phyloP scores from a whole-genome alignment of 345 rosid species.

The Citrus reticulata region DNA sequence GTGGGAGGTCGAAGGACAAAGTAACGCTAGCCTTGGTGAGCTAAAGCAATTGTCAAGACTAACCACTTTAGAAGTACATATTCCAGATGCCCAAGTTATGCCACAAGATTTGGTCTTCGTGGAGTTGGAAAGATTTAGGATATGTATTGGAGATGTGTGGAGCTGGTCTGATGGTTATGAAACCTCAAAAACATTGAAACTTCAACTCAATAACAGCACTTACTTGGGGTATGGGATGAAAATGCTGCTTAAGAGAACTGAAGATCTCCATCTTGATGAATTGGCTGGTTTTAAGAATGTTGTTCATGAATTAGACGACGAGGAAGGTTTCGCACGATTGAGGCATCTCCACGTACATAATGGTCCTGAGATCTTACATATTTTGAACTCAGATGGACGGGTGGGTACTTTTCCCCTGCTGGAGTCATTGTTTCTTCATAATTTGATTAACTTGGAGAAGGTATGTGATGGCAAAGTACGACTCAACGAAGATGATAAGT shows the following conservation, averaged over 20 bases:
- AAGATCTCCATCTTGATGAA: slow-evolving; percentile 11
- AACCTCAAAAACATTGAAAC: neutral
- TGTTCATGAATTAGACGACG: neutral
- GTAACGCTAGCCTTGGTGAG: slow-evolving; percentile 21
- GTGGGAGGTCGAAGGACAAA: slow-evolving; percentile 18
- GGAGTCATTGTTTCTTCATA: slow-evolving; percentile 11
- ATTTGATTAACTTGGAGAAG: slow-evolving; percentile 17
- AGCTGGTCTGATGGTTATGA: neutral
- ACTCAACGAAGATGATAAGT: neutral
- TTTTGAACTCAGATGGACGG: neutral
- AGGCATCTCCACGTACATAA: slow-evolving; percentile 14
- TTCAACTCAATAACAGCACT: neutral
- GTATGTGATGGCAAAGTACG: slow-evolving; percentile 1
- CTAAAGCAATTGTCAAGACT: slow-evolving; percentile 16
- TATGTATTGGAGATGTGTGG: neutral
- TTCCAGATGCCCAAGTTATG: neutral
- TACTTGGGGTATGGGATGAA: neutral
- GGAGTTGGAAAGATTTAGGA: neutral
- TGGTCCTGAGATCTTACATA: neutral
- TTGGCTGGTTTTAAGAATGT: neutral
- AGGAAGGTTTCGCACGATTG: no score
- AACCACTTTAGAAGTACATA: neutral
- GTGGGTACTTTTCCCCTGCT: neutral
- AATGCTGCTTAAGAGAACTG: slow-evolving; percentile 9
- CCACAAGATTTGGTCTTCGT: neutral